phyloP scores from a whole-genome alignment of 345 rosid genomes.

The Lenwebbia sp. region DNA sequence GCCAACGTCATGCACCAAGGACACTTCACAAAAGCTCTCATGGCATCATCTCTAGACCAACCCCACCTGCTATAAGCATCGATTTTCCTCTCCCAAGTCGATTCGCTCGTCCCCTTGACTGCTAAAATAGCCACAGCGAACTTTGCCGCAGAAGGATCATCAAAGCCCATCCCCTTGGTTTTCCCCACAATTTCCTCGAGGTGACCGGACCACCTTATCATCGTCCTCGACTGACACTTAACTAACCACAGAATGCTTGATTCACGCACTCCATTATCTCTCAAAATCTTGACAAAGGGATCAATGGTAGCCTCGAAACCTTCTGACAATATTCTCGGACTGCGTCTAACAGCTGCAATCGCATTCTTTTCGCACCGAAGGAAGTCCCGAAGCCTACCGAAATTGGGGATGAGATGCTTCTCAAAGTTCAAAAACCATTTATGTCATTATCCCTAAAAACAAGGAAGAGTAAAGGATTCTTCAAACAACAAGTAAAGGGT shows the following conservation, averaged over 20 bases:
- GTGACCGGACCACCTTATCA: neutral
- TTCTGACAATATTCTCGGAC: neutral
- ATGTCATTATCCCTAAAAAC: too few species aligned
- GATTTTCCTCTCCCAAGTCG: neutral
- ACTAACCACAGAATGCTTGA: neutral
- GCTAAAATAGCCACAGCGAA: constrained; percentile 5
- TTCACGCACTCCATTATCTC: constrained; percentile 11
- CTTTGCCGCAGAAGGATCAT: neutral
- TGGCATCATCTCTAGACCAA: constrained; percentile 7
- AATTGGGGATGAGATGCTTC: constrained; percentile 11
- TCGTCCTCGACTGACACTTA: neutral
- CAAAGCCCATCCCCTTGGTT: constrained; percentile 7
- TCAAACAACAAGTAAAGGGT: too few species aligned
- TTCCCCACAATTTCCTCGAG: constrained; percentile 1
- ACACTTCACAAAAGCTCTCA: constrained; percentile 4
- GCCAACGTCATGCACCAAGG: constrained; percentile 10
- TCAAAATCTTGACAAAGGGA: neutral
- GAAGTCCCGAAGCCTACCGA: constrained; percentile 3
- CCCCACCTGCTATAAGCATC: neutral
- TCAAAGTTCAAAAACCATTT: neutral
- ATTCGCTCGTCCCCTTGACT: neutral
- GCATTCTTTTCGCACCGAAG: neutral
- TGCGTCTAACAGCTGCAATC: neutral
- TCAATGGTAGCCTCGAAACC: neutral
- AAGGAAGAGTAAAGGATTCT: too few species aligned